phyloP scores from a whole-genome alignment of 75 land plant species.

The Selaginella tamariscina region DNA sequence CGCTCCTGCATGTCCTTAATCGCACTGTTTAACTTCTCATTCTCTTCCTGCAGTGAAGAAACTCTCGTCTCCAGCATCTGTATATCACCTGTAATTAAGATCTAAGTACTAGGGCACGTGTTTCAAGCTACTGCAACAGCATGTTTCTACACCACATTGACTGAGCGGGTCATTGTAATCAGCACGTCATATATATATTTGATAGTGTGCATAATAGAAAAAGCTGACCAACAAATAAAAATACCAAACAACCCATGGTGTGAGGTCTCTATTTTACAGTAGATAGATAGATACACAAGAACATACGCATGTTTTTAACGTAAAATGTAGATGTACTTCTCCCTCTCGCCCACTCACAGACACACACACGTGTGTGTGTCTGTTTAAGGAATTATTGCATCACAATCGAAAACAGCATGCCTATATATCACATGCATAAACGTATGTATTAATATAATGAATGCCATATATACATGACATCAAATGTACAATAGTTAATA shows the following conservation, averaged over 20 bases:
- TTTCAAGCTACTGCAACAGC: constrained; percentile 2
- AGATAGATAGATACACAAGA: background rate
- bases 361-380: no score
- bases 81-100: background rate
- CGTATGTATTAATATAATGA: no score
- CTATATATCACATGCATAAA: no score
- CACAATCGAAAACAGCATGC: no score
- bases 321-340: background rate
- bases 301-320: no score
- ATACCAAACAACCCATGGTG: background rate
- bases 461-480: no score
- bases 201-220: background rate
- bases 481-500: no score
- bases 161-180: background rate
- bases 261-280: no score
- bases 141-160: constrained; percentile 3
- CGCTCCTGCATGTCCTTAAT: background rate
- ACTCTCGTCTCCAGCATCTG: background rate
- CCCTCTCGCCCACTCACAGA: no score
- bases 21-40: background rate
- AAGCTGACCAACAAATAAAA: background rate
- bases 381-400: no score
- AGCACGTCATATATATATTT: no score
- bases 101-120: no score
- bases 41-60: constrained; percentile 11